Evolutionary conservation across 192 early-diverging fungal genomes (phyloP), one percentile per base, ranked within the genome.

Genomic region (Podila clonocystis): DNA sequence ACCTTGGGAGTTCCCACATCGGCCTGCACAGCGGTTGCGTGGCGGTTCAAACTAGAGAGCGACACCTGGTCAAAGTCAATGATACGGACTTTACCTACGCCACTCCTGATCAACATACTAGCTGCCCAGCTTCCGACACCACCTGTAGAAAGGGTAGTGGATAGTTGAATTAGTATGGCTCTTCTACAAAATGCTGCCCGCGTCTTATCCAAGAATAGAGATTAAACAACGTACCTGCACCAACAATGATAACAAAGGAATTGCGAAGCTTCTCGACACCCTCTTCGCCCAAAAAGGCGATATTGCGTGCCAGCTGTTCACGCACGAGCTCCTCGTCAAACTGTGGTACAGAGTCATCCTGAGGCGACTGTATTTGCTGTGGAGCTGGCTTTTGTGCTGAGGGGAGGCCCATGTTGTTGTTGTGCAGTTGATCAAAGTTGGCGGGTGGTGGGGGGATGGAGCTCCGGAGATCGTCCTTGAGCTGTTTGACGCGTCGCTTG

Each of bases 1-100:
- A 94, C 94, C 84, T 99, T 98, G 57, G 96, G 90, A 3, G 89
- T 95, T 5, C 97, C 96, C 9, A 98, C 95, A 73, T 95, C 96
- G 2, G 89, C 90, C n/a, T 93, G 90, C 1, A 92, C 94, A 9
- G 97, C 97, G 4, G 97, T 95, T 0, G 96, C 95, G 64, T 99
- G 97, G 50, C 97, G 87, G 83, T 99, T 99, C 68, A 99, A 85
- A n/a, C 89, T 91, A 49, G 95, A 96, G 26, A 98, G 84, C 2
- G 96, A 95, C 19, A 99, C 97, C 83, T 98, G 96, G 84, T 99
- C 98, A 85, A 99, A 99, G 67, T 99, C 98, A 62, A 99, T 96
- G 36, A 99, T 80, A 22, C 97, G 90, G 41, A 99, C 84, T 31
- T 87, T 87, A 68, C 91, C 91, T 2, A 98, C 94, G 26, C 97